Conservation (phyloP, 208 protist species). For the Angomonas deanei region DNA sequence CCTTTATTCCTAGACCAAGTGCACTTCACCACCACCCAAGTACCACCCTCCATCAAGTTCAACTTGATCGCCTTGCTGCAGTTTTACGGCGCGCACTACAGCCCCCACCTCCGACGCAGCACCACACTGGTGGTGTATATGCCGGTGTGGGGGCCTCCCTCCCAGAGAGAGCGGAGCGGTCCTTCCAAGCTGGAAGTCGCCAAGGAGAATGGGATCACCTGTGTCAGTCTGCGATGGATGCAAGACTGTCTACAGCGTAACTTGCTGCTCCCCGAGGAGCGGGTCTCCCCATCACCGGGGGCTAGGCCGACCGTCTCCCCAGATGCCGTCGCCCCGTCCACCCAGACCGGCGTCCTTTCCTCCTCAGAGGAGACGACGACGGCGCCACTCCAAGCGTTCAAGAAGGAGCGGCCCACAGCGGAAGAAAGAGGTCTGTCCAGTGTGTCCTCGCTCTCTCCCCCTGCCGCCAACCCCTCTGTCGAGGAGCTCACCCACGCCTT, state of each 20-base stretch:
- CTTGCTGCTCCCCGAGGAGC: background rate
- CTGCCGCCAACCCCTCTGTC: background rate
- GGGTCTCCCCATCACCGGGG: too few relatives aligned
- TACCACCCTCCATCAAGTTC: conserved; percentile 34
- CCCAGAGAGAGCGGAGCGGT: too few relatives aligned
- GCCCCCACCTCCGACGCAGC: conserved; percentile 34
- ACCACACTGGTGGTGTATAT: conserved; percentile 55
- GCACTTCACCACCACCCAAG: conserved; percentile 63
- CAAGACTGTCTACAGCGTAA: background rate
- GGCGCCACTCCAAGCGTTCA: background rate
- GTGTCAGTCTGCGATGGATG: background rate
- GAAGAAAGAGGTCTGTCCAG: too few relatives aligned
- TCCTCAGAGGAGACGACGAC: background rate
- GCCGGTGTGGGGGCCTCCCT: background rate
- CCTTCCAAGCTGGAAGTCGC: background rate
- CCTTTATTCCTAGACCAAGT: conserved; percentile 41
- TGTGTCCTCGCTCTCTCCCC: background rate
- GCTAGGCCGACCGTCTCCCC: too few relatives aligned
- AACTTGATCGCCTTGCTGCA: conserved; percentile 61
- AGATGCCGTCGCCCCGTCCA: background rate
- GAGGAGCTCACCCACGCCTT: background rate
- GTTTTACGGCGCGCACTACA: conserved; percentile 67
- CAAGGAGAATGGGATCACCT: background rate
- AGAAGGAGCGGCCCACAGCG: too few relatives aligned
- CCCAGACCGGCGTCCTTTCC: background rate